These are phyloP conservation scores for Trypethelium eluteriae DNA, from an alignment of 495 filamentous ascomycete species.

Conservation along the genomic window DNA sequence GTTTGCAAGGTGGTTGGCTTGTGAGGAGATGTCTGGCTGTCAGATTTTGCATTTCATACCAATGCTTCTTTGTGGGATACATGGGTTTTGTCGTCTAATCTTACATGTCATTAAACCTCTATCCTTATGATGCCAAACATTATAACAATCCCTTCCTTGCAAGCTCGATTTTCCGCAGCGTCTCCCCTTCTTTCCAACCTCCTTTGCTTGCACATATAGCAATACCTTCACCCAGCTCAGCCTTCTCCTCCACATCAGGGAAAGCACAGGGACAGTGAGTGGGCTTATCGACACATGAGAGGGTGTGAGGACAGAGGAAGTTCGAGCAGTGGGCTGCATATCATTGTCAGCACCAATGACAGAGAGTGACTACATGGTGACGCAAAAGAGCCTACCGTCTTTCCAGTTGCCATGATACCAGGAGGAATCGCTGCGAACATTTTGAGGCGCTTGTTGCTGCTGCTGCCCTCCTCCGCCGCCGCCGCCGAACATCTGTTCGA, in stretches of 20 bases:
- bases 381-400: slow-evolving; percentile 39
- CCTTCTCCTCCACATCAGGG: slow-evolving; percentile 74
- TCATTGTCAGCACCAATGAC: slow-evolving; percentile 3
- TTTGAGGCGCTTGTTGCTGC: slow-evolving; percentile 59
- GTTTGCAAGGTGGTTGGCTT: no score
- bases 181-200: slow-evolving; percentile 51
- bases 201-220: slow-evolving; percentile 74
- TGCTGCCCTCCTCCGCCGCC: slow-evolving; percentile 51
- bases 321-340: slow-evolving; percentile 64
- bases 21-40: no score
- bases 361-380: slow-evolving; percentile 10
- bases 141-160: slow-evolving; percentile 63
- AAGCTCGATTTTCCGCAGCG: slow-evolving; percentile 36
- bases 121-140: slow-evolving; percentile 20
- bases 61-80: background rate
- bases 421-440: slow-evolving; percentile 66
- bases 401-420: slow-evolving; percentile 71
- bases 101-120: background rate
- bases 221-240: slow-evolving; percentile 76
- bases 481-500: slow-evolving; percentile 71
- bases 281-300: slow-evolving; percentile 85
- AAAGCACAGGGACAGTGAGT: slow-evolving; percentile 90
- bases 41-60: no score
- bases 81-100: background rate
- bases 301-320: slow-evolving; percentile 84